Base-by-base conservation (phyloP, 2,329 filamentous ascomycete genomes). In the Cordyceps tenuipes region DNA sequence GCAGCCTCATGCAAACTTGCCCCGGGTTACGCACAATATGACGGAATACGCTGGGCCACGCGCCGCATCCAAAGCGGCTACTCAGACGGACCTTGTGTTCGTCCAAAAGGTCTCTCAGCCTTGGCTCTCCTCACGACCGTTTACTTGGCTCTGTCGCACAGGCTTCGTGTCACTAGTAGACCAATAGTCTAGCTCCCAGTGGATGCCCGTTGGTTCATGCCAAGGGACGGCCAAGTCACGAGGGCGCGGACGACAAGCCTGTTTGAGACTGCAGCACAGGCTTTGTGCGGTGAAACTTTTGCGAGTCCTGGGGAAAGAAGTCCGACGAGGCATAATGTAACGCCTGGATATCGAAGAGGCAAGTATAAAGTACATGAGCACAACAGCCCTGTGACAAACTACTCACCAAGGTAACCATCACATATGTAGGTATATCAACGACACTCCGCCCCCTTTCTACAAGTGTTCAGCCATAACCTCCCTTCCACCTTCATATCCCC, bases 61-160 rank as follows among this genome's bases (percentile, higher is more conserved):
- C 54, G 48, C 54, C 19, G 21, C 44, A 48, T 39, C 29, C 54
- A 26, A 44, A 47, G 54, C 54, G 19, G 54, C 54, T 57, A 48
- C 53, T 47, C 43, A 46, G n/a, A 23, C 26, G n/a, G 39, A 23
- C 23, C 31, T 39, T n/a, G 43, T 48, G 36, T 29, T 47, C 54
- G 13, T 29, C 19, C 13, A 3, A 39, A 57, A 41, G 39, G 19
- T 41, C 19, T 2, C 6, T 9, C 44, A 41, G 13, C 31, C 21
- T 17, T 19, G 19, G 7, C n/a, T 23, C 39, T 9, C 4, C 23
- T 23, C 23, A 23, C 54, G 21, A 36, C 13, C 1, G 13, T 9
- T 46, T 2, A 17, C 10, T 19, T 23, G 17, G 7, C 9, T 47
- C 15, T 2, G 54, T 57, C 29, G 31, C 19, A 48, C 54, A 23